phyloP scores from a whole-genome alignment of 495 filamentous ascomycete species.

The Chaetomidium leptoderma region DNA sequence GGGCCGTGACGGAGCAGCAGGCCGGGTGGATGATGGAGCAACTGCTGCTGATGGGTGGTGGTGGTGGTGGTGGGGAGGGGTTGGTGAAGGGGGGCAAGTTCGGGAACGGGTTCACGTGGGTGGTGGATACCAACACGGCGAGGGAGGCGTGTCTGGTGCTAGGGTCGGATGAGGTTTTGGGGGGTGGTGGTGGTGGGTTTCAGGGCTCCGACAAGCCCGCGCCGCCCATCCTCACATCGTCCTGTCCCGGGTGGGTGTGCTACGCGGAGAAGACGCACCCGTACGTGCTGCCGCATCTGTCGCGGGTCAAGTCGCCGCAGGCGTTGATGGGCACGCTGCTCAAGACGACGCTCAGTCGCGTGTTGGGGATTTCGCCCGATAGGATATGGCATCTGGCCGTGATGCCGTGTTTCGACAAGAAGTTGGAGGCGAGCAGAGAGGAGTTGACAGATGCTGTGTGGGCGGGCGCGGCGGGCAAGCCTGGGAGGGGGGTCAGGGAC shows the following conservation, averaged over 20 bases:
- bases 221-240: constrained; percentile 78
- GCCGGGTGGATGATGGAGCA: constrained; percentile 79
- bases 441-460: constrained; percentile 83
- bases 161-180: constrained; percentile 71
- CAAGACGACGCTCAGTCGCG: constrained; percentile 73
- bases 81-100: constrained; percentile 63
- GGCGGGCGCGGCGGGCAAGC: constrained; percentile 45
- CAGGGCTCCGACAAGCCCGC: constrained; percentile 27
- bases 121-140: constrained; percentile 79
- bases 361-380: constrained; percentile 64
- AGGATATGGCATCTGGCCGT: constrained; percentile 90
- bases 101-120: constrained; percentile 75
- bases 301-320: constrained; percentile 87
- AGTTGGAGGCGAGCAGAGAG: constrained; percentile 88
- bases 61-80: constrained; percentile 65
- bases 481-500: constrained; percentile 63
- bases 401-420: constrained; percentile 99
- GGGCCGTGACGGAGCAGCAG: constrained; percentile 64
- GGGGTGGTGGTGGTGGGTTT: not conserved
- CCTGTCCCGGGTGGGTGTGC: constrained; percentile 97
- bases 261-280: constrained; percentile 98
- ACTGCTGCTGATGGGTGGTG: constrained; percentile 73
- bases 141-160: constrained; percentile 72
- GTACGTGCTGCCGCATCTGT: constrained; percentile 85
- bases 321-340: constrained; percentile 83